phyloP scores from a whole-genome alignment of 2,329 filamentous ascomycete genomes.

The Exserohilum turcica region DNA sequence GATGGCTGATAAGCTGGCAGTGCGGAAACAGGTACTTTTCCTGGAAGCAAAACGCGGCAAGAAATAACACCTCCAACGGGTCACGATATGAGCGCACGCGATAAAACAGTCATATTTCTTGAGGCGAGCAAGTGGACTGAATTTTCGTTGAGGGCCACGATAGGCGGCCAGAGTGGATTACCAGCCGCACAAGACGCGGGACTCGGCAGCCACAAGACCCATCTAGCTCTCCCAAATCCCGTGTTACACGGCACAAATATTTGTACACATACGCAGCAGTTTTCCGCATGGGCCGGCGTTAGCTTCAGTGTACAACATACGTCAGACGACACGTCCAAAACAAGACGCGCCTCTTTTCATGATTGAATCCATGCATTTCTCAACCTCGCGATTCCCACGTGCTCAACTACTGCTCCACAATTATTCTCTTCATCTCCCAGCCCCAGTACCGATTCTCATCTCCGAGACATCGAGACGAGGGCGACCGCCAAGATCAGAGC shows the following conservation, averaged over 20 bases:
- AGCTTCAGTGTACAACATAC: conserved; percentile 15
- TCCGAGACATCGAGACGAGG: conserved; percentile 5
- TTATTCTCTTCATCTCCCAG: background rate
- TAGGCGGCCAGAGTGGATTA: background rate
- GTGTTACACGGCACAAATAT: background rate
- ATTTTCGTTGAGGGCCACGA: background rate
- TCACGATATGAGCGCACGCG: conserved; percentile 1
- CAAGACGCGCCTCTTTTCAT: background rate
- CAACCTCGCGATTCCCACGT: background rate
- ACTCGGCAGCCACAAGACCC: background rate
- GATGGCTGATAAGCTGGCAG: conserved; percentile 54
- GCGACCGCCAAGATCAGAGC: conserved; percentile 5
- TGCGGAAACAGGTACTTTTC: conserved; percentile 94
- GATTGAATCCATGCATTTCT: background rate
- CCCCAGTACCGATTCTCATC: background rate
- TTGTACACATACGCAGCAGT: conserved; percentile 36
- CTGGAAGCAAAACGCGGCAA: conserved; percentile 87
- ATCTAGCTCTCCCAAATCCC: background rate
- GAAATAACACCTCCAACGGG: conserved; percentile 37
- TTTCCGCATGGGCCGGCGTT: conserved; percentile 35
- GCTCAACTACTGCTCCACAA: background rate
- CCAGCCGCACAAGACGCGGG: background rate
- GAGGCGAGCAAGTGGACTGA: background rate
- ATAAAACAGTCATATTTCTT: background rate
- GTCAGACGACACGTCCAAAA: background rate